Base-by-base conservation (phyloP, 148 eudicot genomes). In the Vaccinium corymbosum region DNA sequence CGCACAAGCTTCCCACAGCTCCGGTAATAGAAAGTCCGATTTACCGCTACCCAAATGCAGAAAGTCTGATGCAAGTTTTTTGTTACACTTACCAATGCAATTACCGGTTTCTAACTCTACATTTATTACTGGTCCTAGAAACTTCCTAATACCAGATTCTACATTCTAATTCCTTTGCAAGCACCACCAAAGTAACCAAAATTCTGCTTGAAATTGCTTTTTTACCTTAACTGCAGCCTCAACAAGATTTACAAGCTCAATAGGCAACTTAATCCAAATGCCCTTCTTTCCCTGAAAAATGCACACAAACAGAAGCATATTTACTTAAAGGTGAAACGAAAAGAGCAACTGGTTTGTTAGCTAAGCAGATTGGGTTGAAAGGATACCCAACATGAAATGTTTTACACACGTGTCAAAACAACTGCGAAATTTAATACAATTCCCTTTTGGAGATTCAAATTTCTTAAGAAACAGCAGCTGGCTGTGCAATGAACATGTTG, bases 261-360 rank as follows among this genome's bases (percentile, higher is more conserved):
- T 79, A 17, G 82, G 70, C 70, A 79, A 79, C 48, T 79, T 79
- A 38, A 79, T 79, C 70, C 82, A 79, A 38, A 79, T 16, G 62
- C 82, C 82, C 51, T 17, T 79, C 70, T 79, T 79, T 5, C 92
- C 94, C 97, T 93, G 86, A 71, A 87, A 61, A 64, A 74, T 20
- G 9, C 12, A 85, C 8, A 25, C 8, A 85, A 64, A 52, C 13
- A 20, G 19, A 16, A 2, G 71, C 27, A 48, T 48, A 68, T 68
- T 66, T 68, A 68, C 73, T 68, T 68, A 14, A 66, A 66, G 73
- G 73, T 29, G 19, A 27, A 68, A 68, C 17, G 17, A 27, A 68
- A 27, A 29, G 73, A 13, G 6, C 16, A 68, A 68, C 42, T 68
- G 73, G 73, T 27, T 27, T 27, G 38, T 27, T 27, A 68, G 17